A percentile compares a stretch with the other conserved stretches of the same genome.
Evolutionary conservation across 2,329 filamentous ascomycete species (phyloP).

Genomic region (Aspergillus nomiae): DNA sequence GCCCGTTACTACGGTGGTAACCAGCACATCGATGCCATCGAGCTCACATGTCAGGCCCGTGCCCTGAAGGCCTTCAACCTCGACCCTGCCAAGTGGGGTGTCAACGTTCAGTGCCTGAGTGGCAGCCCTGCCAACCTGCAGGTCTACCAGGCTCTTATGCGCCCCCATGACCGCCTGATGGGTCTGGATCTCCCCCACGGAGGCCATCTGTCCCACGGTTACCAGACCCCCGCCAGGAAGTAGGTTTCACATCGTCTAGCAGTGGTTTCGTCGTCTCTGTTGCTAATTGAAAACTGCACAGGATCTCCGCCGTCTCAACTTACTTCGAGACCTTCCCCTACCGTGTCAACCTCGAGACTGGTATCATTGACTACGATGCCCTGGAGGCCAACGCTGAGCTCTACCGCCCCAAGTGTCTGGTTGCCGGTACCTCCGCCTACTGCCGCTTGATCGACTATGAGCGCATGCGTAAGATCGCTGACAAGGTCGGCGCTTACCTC

Average conservation of each 20-base stretch:
- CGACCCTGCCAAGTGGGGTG: conserved; percentile 88
- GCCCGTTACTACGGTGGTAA: conserved; percentile 99
- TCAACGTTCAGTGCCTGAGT: conserved; percentile 94
- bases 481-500: conserved; percentile 90
- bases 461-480: conserved; percentile 84
- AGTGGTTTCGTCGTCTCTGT: too few relatives aligned
- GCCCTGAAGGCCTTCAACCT: conserved; percentile 89
- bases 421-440: conserved; percentile 94
- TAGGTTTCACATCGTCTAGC: conserved; percentile 44
- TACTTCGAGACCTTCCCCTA: conserved; percentile 99
- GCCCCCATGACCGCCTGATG: conserved; percentile 94
- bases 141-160: conserved; percentile 93
- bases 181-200: conserved; percentile 95
- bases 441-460: conserved; percentile 94
- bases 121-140: conserved; percentile 96
- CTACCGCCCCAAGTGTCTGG: conserved; percentile 93
- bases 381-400: conserved; percentile 83
- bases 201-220: conserved; percentile 93
- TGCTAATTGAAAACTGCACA: conserved; percentile 30
- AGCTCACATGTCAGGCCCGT: conserved; percentile 91
- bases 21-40: conserved; percentile 96
- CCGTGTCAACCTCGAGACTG: conserved; percentile 84
- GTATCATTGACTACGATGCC: conserved; percentile 91
- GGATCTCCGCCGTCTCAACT: conserved; percentile 96
- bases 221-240: conserved; percentile 90